These are phyloP conservation scores for Aureobasidium leucospermi DNA, from an alignment of 2,329 filamentous ascomycete species.

Conservation along the genomic window DNA sequence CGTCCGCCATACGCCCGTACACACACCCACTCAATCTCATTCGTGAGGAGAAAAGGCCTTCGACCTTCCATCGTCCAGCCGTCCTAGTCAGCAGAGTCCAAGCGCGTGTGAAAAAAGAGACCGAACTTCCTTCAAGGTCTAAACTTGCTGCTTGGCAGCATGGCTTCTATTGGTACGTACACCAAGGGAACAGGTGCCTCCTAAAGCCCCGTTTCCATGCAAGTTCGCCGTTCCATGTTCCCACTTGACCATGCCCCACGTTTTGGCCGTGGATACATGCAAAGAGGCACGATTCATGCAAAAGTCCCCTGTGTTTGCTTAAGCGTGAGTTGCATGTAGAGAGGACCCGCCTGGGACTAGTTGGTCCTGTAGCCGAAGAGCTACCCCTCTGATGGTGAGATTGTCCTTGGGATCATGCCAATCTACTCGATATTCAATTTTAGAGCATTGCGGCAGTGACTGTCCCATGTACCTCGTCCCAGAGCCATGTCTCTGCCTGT, in stretches of 20 bases:
- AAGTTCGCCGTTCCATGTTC: constrained; percentile 3
- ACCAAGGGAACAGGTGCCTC: not conserved
- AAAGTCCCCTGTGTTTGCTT: not conserved
- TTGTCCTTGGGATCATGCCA: not conserved
- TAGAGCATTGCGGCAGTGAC: not conserved
- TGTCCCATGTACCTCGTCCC: constrained; percentile 3
- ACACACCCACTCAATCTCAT: not conserved
- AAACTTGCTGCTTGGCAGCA: constrained; percentile 1
- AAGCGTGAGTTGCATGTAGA: not conserved
- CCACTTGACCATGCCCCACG: constrained; percentile 5
- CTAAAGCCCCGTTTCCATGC: constrained; percentile 2
- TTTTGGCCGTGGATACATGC: not conserved
- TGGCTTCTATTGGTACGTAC: not conserved
- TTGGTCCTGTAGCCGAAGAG: not conserved
- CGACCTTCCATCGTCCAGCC: not conserved
- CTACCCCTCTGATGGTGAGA: not conserved
- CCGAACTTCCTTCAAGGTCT: not conserved
- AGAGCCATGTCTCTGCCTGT: not conserved
- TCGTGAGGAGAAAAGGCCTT: not conserved
- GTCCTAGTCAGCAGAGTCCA: constrained; percentile 5
- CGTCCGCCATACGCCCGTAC: not conserved
- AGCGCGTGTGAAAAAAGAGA: not conserved
- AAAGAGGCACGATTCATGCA: not conserved
- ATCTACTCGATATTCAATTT: not conserved
- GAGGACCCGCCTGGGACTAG: not conserved